Percentiles rank a stretch among this genome's conserved stretches.
phyloP scores from a whole-genome alignment of 768 basidiomycete species.

The Strobilomyces confusus region DNA sequence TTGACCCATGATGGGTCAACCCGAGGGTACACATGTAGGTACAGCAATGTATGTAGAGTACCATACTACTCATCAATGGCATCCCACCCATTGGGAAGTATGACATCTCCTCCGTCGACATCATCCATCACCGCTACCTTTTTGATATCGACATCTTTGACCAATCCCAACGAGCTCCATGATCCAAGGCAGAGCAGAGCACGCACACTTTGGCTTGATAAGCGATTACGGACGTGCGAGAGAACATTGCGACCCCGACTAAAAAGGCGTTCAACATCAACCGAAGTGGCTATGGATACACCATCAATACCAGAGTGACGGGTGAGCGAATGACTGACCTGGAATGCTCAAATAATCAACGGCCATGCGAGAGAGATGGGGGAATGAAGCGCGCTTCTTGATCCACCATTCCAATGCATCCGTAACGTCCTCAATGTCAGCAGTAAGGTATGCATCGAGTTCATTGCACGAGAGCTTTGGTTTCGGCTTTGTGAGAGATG shows the following conservation, averaged over 20 bases:
- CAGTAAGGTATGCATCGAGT: not conserved
- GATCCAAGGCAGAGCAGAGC: conserved; percentile 32
- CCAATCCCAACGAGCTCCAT: conserved; percentile 28
- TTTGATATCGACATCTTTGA: conserved; percentile 18
- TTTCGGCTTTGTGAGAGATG: not conserved
- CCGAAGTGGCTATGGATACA: conserved; percentile 28
- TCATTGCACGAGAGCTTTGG: not conserved
- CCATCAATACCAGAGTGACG: not conserved
- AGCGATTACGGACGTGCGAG: conserved; percentile 23
- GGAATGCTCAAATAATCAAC: conserved; percentile 3
- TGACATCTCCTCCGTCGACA: not conserved
- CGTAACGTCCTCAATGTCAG: not conserved
- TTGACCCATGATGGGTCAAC: not conserved
- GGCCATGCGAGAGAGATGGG: not conserved
- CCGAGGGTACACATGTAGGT: not conserved
- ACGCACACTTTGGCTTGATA: conserved; percentile 18
- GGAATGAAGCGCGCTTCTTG: not conserved
- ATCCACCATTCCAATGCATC: conserved; percentile 1
- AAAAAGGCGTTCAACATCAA: conserved; percentile 13
- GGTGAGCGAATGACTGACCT: not conserved
- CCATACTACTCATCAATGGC: not conserved
- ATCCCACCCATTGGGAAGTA: not conserved
- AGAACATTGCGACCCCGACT: conserved; percentile 25
- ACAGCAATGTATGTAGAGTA: too few species aligned
- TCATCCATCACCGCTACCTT: not conserved